These are phyloP conservation scores for Anisogramma anomala DNA, from an alignment of 2,329 filamentous ascomycete genomes.

Conservation along the genomic window DNA sequence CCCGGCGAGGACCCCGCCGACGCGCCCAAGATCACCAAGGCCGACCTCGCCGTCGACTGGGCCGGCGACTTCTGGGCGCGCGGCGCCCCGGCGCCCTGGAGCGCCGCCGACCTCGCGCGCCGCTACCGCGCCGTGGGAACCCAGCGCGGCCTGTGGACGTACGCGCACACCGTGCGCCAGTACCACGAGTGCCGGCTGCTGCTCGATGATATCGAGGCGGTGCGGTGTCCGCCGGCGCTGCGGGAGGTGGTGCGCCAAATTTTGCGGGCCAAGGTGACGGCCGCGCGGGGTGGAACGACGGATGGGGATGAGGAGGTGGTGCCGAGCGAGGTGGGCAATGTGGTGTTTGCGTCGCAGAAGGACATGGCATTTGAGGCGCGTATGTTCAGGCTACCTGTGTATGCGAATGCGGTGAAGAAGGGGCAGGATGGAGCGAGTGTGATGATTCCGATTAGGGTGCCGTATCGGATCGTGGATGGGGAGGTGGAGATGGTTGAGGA, in stretches of 20 bases:
- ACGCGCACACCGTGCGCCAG: slow-evolving; percentile 15
- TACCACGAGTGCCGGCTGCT: slow-evolving; percentile 27
- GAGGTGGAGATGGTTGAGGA: background rate
- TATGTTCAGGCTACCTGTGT: slow-evolving; percentile 8
- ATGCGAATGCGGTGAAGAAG: slow-evolving; percentile 2
- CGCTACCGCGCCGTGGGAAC: slow-evolving; percentile 42
- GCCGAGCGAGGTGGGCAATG: slow-evolving; percentile 1
- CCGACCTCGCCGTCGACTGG: slow-evolving; percentile 54
- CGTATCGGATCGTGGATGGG: slow-evolving; percentile 6
- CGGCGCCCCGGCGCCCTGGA: slow-evolving; percentile 26
- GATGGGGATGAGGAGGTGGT: background rate
- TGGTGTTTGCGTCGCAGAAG: slow-evolving; percentile 11
- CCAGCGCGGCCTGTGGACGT: slow-evolving; percentile 11
- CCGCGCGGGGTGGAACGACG: background rate
- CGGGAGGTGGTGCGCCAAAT: slow-evolving; percentile 3
- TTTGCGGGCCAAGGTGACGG: background rate
- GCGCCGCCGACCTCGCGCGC: slow-evolving; percentile 40
- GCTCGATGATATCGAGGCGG: slow-evolving; percentile 24
- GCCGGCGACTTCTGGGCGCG: slow-evolving; percentile 4
- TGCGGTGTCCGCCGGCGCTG: slow-evolving; percentile 12
- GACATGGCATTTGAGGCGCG: background rate
- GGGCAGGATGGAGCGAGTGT: slow-evolving; percentile 4
- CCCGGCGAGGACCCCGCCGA: slow-evolving; percentile 28
- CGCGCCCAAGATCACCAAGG: slow-evolving; percentile 62
- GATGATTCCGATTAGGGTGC: slow-evolving; percentile 15